A percentile compares a stretch with the other conserved stretches of the same genome.
Evolutionary conservation across 2,329 filamentous ascomycete species (phyloP).

Genomic region (Pseudogymnoascus sp.): DNA sequence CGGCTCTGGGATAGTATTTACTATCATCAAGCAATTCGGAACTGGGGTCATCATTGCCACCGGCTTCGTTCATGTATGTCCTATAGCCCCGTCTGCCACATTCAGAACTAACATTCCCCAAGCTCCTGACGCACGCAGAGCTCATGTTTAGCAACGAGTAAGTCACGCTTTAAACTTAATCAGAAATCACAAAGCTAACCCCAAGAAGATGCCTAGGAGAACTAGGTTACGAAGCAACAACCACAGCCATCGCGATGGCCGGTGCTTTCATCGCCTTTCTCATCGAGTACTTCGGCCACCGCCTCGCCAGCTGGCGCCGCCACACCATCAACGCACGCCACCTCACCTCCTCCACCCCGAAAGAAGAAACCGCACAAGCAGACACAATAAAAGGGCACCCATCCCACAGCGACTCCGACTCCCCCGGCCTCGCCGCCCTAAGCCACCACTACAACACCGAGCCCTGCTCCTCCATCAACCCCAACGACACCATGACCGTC

Average conservation of each 20-base stretch:
- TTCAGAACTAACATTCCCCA: not conserved
- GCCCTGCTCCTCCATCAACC: not conserved
- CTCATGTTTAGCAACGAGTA: constrained; percentile 62
- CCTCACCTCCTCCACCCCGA: not conserved
- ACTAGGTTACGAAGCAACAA: constrained; percentile 60
- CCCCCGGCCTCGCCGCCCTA: not conserved
- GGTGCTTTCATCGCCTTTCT: constrained; percentile 67
- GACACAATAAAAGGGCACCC: not conserved
- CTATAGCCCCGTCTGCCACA: not conserved
- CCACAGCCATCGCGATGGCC: constrained; percentile 65
- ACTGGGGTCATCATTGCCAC: constrained; percentile 67
- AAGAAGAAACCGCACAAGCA: not conserved
- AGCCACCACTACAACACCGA: constrained; percentile 5
- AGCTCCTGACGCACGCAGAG: constrained; percentile 66
- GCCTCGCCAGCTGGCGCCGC: constrained; percentile 40
- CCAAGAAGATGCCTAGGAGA: constrained; percentile 49
- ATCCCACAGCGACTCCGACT: not conserved
- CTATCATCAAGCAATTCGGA: constrained; percentile 65
- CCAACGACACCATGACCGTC: constrained; percentile 49
- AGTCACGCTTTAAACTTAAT: not conserved
- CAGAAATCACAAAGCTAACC: not conserved
- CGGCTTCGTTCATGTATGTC: constrained; percentile 57
- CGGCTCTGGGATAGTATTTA: constrained; percentile 42
- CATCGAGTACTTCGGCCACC: constrained; percentile 59
- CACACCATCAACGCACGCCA: not conserved